Percentiles rank a stretch among this genome's conserved stretches.
Conservation (phyloP, 2,329 filamentous ascomycete species). For the Calonectria pteridis region DNA sequence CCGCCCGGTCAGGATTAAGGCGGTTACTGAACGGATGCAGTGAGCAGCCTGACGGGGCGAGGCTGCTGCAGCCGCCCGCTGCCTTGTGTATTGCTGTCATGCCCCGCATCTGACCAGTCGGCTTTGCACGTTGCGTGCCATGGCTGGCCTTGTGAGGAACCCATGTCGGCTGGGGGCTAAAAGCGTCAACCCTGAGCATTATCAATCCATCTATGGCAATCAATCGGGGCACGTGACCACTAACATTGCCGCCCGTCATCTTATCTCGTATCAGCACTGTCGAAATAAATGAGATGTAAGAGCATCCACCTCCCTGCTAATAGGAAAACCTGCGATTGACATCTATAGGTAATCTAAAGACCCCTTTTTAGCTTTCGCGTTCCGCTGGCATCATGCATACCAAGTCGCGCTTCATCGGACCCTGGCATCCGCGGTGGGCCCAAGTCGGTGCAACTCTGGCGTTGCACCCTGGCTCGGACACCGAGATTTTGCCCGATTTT, state of each 20-base stretch:
- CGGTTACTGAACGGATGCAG: not conserved
- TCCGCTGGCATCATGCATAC: not conserved
- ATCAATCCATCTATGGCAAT: not conserved
- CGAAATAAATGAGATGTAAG: not conserved
- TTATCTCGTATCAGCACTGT: not conserved
- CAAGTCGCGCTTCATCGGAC: not conserved
- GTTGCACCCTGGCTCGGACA: not conserved
- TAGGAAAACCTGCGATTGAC: not conserved
- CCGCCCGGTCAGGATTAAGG: not conserved
- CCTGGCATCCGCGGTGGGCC: not conserved
- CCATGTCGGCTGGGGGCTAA: not conserved
- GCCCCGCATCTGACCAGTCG: not conserved
- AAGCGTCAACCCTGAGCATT: not conserved
- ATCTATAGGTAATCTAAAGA: not conserved
- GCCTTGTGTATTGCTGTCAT: not conserved
- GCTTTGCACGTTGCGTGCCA: too few species aligned
- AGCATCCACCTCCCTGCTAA: not conserved
- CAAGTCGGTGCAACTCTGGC: not conserved
- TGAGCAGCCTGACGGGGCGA: not conserved
- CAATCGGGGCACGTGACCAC: not conserved
- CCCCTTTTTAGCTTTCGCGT: not conserved
- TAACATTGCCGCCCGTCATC: too few species aligned
- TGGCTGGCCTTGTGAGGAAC: too few species aligned
- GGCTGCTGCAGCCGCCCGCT: not conserved
- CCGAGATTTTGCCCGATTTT: not conserved